phyloP scores from a whole-genome alignment of 108 stramenopile species.

The Nitzschia sp. region DNA sequence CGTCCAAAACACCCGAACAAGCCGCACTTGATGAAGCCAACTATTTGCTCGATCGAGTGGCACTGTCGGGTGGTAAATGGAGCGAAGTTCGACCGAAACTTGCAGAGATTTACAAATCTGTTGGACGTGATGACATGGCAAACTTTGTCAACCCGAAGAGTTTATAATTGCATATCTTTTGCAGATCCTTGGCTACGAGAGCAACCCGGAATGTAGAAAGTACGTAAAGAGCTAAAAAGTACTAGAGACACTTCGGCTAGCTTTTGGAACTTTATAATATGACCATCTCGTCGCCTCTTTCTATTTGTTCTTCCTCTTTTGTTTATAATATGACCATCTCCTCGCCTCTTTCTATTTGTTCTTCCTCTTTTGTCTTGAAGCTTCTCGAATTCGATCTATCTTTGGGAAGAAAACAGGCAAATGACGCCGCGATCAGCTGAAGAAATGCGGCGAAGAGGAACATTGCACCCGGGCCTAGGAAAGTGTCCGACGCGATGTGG shows the following conservation, averaged over 20 bases:
- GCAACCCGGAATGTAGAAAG: no score
- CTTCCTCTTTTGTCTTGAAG: neutral
- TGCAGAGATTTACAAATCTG: conserved; percentile 58
- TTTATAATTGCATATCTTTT: neutral
- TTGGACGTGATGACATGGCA: conserved; percentile 69
- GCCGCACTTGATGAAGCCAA: conserved; percentile 72
- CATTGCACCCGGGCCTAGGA: conserved; percentile 71
- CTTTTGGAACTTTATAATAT: no score
- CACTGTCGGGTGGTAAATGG: conserved; percentile 61
- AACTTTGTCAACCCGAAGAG: conserved; percentile 48
- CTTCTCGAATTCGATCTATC: conserved; percentile 46
- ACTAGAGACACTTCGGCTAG: no score
- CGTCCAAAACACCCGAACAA: conserved; percentile 55
- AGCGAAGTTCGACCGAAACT: conserved; percentile 53
- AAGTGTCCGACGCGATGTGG: conserved; percentile 47
- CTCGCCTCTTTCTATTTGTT: neutral
- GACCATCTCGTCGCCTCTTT: no score
- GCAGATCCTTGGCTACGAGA: neutral
- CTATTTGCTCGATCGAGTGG: conserved; percentile 63
- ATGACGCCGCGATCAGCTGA: conserved; percentile 58
- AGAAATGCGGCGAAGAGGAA: conserved; percentile 64
- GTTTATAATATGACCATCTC: neutral
- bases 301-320: neutral
- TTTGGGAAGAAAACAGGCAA: conserved; percentile 59
- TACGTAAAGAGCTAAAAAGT: neutral